Evolutionary conservation across 768 basidiomycete genomes (phyloP).

Genomic region (Calvatia gigantea): DNA sequence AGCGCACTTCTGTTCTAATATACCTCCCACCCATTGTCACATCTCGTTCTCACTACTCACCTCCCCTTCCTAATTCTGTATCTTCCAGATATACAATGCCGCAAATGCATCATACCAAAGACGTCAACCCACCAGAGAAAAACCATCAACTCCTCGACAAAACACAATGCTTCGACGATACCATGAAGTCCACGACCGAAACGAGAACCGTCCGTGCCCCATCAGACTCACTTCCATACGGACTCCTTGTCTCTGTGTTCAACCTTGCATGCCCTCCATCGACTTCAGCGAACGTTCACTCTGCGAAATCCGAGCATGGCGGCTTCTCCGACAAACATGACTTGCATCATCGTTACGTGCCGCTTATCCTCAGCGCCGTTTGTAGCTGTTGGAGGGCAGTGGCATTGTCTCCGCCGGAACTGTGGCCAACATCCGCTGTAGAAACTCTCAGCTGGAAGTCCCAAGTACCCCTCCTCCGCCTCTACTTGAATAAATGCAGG

Average conservation of each 20-base stretch:
- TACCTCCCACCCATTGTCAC: no score
- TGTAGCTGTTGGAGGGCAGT: not conserved
- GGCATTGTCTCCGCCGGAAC: not conserved
- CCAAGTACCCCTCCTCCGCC: conserved; percentile 3
- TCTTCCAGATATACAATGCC: no score
- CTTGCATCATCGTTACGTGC: not conserved
- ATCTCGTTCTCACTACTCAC: no score
- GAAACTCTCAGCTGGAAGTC: not conserved
- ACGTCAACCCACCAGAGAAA: not conserved
- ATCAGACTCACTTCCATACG: not conserved
- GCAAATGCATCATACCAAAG: no score
- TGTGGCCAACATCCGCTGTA: not conserved
- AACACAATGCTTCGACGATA: not conserved
- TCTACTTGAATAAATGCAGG: not conserved
- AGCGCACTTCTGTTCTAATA: no score
- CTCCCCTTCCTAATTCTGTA: no score
- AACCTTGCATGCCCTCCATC: conserved; percentile 7
- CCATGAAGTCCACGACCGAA: not conserved
- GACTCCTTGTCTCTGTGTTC: not conserved
- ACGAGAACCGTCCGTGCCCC: not conserved
- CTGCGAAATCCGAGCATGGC: not conserved
- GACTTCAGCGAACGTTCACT: not conserved
- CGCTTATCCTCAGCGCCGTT: not conserved
- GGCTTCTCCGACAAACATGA: not conserved
- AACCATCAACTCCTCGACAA: not conserved